Evolutionary conservation across 805 yeast genomes (phyloP).

Genomic region (Hanseniaspora pseudoguilliermondii): DNA sequence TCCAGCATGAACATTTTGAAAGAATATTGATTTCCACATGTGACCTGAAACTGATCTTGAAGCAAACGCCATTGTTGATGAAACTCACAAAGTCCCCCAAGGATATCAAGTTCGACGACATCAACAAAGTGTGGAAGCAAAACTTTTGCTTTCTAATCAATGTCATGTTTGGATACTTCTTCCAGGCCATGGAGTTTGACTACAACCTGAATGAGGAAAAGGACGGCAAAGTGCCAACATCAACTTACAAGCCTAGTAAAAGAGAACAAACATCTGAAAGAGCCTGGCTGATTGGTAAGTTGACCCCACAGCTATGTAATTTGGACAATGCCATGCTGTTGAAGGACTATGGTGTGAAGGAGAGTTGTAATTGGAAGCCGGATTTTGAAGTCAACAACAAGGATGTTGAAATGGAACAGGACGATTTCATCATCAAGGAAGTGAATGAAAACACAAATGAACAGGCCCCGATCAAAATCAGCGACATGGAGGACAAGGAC

Average conservation of each 20-base stretch:
- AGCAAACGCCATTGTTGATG: not conserved
- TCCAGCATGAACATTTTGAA: constrained; percentile 34
- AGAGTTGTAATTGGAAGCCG: constrained; percentile 13
- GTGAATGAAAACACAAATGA: constrained; percentile 5
- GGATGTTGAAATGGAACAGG: constrained; percentile 17
- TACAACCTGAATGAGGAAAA: constrained; percentile 10
- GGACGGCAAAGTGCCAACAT: constrained; percentile 1
- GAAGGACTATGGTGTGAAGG: constrained; percentile 15
- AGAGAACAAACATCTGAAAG: constrained; percentile 70
- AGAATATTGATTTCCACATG: constrained; percentile 13
- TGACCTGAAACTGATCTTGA: not conserved
- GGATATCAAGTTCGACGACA: not conserved
- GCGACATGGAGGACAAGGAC: not conserved
- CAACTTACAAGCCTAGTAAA: constrained; percentile 7
- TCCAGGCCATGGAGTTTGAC: constrained; percentile 62
- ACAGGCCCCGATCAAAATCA: not conserved
- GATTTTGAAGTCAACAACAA: constrained; percentile 10
- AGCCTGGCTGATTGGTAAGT: constrained; percentile 86
- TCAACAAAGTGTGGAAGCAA: constrained; percentile 4
- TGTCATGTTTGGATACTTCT: constrained; percentile 57
- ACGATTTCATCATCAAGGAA: constrained; percentile 9
- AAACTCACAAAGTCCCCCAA: not conserved
- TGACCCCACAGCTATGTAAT: constrained; percentile 64
- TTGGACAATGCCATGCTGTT: constrained; percentile 48
- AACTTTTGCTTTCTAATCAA: constrained; percentile 42